Conservation (phyloP, 306 rosid genomes). For the Rosa lucieae region DNA sequence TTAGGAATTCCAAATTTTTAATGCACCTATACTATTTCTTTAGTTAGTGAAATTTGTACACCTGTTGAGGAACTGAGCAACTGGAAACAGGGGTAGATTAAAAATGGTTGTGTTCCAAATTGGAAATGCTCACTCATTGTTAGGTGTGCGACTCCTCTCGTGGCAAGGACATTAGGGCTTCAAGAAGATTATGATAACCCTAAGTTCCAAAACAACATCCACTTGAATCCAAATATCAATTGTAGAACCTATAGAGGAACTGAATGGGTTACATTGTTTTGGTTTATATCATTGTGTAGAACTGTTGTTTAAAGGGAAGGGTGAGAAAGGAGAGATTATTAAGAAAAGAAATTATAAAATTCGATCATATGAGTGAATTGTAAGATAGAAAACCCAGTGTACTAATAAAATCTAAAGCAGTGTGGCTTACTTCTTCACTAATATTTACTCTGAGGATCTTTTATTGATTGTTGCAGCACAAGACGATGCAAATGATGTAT, state of each 20-base stretch:
- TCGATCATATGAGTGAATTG: background rate
- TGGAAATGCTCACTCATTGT: background rate
- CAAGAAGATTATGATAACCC: background rate
- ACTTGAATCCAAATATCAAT: background rate
- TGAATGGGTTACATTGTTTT: background rate
- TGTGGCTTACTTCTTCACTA: background rate
- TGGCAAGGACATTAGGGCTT: background rate
- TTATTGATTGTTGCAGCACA: constrained; percentile 53
- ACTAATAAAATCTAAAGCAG: background rate
- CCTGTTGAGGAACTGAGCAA: background rate
- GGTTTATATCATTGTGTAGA: background rate
- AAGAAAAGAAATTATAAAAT: background rate
- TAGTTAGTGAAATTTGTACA: background rate
- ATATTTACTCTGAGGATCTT: constrained; percentile 7
- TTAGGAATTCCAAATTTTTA: background rate
- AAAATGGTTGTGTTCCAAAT: background rate
- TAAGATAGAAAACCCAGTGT: background rate
- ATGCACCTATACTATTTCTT: background rate
- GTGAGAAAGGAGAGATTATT: background rate
- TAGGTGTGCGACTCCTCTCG: background rate
- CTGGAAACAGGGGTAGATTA: background rate
- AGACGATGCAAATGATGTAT: constrained; percentile 99
- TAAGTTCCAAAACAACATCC: background rate
- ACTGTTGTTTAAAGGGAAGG: background rate
- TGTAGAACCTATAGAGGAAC: background rate